phyloP scores from a whole-genome alignment of 371 early-diverging fungal species.

The Syncephalastrum racemosum region DNA sequence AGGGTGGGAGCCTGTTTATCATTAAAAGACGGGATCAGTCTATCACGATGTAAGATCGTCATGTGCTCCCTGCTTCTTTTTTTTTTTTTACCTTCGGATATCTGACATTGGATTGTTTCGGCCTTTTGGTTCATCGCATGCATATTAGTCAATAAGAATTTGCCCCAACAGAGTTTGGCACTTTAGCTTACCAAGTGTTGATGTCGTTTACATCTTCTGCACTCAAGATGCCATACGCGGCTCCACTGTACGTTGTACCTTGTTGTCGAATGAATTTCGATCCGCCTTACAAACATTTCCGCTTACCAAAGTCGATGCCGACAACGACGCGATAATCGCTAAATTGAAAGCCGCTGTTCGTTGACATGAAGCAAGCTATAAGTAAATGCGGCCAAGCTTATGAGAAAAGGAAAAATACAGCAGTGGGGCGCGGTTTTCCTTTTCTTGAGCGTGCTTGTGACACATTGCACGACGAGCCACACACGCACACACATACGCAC shows the following conservation, averaged over 20 bases:
- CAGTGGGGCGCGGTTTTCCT: neutral
- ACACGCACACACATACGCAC: too few species aligned
- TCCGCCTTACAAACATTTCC: too few species aligned
- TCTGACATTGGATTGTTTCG: conserved; percentile 35
- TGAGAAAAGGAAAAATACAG: conserved; percentile 7
- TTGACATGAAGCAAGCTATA: conserved; percentile 13
- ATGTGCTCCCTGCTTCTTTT: neutral
- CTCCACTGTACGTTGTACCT: conserved; percentile 66
- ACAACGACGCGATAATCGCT: conserved; percentile 56
- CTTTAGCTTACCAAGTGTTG: conserved; percentile 28
- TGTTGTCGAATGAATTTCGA: too few species aligned
- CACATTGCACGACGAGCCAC: conserved; percentile 6
- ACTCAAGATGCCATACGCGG: conserved; percentile 47
- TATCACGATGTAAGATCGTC: neutral
- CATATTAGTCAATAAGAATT: neutral
- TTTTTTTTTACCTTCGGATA: conserved; percentile 38
- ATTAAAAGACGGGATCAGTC: neutral
- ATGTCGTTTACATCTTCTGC: conserved; percentile 41
- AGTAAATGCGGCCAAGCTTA: neutral
- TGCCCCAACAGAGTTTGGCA: too few species aligned
- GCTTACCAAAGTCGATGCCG: conserved; percentile 59
- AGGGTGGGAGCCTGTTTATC: conserved; percentile 37
- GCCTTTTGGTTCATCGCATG: conserved; percentile 24
- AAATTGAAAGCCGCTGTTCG: conserved; percentile 7
- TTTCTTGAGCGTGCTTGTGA: neutral